A percentile compares a stretch with the other conserved stretches of the same genome.
Conservation (phyloP, 2,329 filamentous ascomycete genomes). For the Fusarium sp. region DNA sequence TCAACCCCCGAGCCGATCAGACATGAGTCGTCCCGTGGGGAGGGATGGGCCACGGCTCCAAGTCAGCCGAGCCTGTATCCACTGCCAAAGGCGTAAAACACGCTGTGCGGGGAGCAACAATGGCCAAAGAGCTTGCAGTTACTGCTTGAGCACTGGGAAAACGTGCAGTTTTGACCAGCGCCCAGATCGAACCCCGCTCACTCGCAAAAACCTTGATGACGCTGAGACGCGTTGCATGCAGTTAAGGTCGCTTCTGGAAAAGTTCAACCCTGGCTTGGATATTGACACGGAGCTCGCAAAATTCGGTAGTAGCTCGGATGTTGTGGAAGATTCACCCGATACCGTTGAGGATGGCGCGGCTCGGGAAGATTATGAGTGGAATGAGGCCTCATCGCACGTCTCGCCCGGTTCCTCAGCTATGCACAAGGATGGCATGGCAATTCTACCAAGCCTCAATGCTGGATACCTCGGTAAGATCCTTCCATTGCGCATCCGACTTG, state of each 20-base stretch:
- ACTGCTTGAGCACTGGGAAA: slow-evolving; percentile 41
- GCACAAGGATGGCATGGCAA: slow-evolving; percentile 42
- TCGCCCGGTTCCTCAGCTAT: background rate
- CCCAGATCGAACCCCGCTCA: slow-evolving; percentile 50
- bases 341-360: slow-evolving; percentile 3
- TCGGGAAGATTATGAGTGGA: slow-evolving; percentile 34
- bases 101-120: slow-evolving; percentile 27
- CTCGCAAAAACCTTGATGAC: slow-evolving; percentile 50
- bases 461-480: slow-evolving; percentile 41
- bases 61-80: slow-evolving; percentile 18
- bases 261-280: slow-evolving; percentile 44
- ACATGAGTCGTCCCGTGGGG: background rate
- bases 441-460: slow-evolving; percentile 34
- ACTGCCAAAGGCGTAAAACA: slow-evolving; percentile 42
- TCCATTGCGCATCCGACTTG: background rate
- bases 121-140: slow-evolving; percentile 46
- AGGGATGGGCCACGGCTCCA: background rate
- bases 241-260: slow-evolving; percentile 44
- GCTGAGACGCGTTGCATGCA: slow-evolving; percentile 45
- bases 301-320: background rate
- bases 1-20: background rate
- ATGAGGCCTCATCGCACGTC: slow-evolving; percentile 23
- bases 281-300: slow-evolving; percentile 34
- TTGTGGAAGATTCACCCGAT: background rate
- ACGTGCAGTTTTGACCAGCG: slow-evolving; percentile 49